Percentiles rank a stretch among this genome's conserved stretches.
Conservation (phyloP, 352 stramenopile species). For the Blastocystis hominis region DNA sequence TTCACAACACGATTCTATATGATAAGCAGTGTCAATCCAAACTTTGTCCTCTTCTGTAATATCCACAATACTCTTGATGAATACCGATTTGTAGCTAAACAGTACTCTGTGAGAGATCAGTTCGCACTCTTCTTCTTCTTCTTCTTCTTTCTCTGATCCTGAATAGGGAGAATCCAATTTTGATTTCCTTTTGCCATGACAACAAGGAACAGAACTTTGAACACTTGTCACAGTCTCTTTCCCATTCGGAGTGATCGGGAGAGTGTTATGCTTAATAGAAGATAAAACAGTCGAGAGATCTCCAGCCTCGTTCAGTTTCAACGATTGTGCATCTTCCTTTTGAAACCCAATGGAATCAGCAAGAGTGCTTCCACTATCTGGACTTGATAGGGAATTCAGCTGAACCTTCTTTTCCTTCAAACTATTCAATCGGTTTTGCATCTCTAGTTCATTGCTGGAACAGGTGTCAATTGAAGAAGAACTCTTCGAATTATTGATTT, state of each 20-base stretch:
- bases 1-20: neutral
- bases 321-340: no score
- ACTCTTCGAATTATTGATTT: neutral
- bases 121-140: neutral
- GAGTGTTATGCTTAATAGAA: neutral
- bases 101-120: conserved; percentile 32
- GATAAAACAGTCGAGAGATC: no score
- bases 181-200: neutral
- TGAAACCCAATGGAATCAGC: no score
- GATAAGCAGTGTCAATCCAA: neutral
- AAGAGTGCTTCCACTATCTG: no score
- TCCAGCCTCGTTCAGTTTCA: no score
- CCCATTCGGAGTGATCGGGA: neutral
- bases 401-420: neutral
- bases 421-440: neutral
- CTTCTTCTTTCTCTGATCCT: neutral
- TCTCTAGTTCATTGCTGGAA: neutral
- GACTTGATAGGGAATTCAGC: neutral
- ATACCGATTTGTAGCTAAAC: conserved; percentile 13
- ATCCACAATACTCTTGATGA: neutral
- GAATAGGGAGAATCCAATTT: neutral
- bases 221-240: neutral
- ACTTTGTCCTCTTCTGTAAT: conserved; percentile 45
- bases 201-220: neutral
- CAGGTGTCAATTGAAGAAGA: neutral